Base-by-base conservation (phyloP, 2,329 filamentous ascomycete genomes). In the Apiospora hydei region DNA sequence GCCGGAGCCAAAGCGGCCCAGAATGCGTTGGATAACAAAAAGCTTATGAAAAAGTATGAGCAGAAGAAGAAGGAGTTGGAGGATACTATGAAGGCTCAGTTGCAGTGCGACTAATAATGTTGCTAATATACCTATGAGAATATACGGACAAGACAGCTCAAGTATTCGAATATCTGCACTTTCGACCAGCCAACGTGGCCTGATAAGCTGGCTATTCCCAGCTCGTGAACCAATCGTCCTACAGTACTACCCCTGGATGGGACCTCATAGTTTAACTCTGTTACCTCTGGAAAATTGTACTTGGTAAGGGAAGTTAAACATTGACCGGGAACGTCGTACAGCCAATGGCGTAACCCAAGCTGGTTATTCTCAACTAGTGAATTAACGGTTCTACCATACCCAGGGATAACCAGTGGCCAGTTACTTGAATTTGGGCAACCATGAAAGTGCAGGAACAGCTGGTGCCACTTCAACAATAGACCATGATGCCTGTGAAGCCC, bases 1-100 rank as follows among this genome's bases (percentile, higher is more conserved):
- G 93, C 93, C 0, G 91, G 91, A 0, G 84, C 88, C 18, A 90
- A 88, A 75, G 93, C 93, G 1, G 93, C 93, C 0, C 81, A 84
- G 57, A 84, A 85, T 75, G 92, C 91, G 0, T 77, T 95, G 78
- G 84, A 86, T 57, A 91, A 94, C 77, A 91, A 90, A 79, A 92
- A 91, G 77, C 76, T 93, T 74, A 88, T 91, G 67, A 86, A 85
- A 74, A 77, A 81, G 34, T 87, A 86, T 51, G 77, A 80, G 30
- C 82, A 84, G 30, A 88, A 87, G 77, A 90, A 87, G 81, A 79
- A 79, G 72, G 84, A 82, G 0, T 84, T 83, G 69, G 44, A 82
- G 64, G 83, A 81, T 16, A 82, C 82, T 24, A 53, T 74, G 41
- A 71, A 71, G 16, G 66, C 67, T 38, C 70, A 72, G 51, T 34